Percentiles rank a stretch among this genome's conserved stretches.
Evolutionary conservation across 805 yeast species (phyloP).

Genomic region (Debaryomyces castellii): DNA sequence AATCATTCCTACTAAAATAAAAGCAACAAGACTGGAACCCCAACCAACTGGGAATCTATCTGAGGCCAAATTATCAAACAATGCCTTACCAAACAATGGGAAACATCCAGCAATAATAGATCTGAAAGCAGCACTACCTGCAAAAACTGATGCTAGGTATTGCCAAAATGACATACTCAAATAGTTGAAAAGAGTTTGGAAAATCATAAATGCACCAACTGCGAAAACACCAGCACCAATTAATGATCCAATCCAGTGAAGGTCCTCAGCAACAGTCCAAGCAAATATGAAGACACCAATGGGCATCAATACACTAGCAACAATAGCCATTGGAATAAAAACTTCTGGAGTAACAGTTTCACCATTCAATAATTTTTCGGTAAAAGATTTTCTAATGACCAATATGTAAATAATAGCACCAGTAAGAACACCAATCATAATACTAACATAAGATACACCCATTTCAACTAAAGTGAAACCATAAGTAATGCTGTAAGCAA

Average conservation of each 20-base stretch:
- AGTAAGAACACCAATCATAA: constrained; percentile 31
- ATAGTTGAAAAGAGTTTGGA: constrained; percentile 51
- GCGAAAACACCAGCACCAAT: constrained; percentile 39
- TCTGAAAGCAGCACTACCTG: constrained; percentile 54
- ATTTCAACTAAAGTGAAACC: constrained; percentile 47
- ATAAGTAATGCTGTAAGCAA: constrained; percentile 46
- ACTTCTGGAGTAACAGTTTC: constrained; percentile 33
- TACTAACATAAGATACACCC: constrained; percentile 50
- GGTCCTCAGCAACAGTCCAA: constrained; percentile 41
- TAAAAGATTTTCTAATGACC: constrained; percentile 23
- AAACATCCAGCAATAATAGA: constrained; percentile 55
- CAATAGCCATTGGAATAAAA: constrained; percentile 30
- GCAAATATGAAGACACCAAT: constrained; percentile 44
- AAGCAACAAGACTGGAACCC: constrained; percentile 55
- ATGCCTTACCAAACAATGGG: constrained; percentile 57
- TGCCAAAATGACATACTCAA: constrained; percentile 48
- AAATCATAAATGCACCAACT: constrained; percentile 39
- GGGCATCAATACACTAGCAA: constrained; percentile 18
- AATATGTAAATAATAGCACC: constrained; percentile 44
- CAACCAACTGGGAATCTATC: constrained; percentile 56
- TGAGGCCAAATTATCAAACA: constrained; percentile 54
- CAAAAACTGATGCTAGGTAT: constrained; percentile 56
- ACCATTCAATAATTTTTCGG: constrained; percentile 14
- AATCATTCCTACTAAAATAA: constrained; percentile 41
- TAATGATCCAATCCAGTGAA: constrained; percentile 48